These are phyloP conservation scores for Moniliophthora roreri DNA, from an alignment of 1,284 basidiomycete species.

Conservation along the genomic window DNA sequence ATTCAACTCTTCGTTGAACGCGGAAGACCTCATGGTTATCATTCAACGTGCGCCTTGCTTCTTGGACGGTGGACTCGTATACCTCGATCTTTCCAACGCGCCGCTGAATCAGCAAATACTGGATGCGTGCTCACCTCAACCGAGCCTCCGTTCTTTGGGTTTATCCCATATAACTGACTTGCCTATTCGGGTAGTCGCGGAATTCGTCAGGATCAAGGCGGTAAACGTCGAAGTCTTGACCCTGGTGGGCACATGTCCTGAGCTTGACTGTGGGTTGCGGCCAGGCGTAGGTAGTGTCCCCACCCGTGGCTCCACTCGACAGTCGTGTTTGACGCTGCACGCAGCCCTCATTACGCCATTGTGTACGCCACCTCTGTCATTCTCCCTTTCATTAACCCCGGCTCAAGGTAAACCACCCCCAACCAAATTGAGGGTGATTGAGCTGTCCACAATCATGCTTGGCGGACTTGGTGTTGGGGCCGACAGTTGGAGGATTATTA, in stretches of 20 bases:
- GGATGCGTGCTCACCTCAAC: slow-evolving; percentile 62
- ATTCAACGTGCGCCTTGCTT: slow-evolving; percentile 83
- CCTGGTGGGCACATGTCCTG: slow-evolving; percentile 75
- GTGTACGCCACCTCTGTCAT: slow-evolving; percentile 76
- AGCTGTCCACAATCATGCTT: slow-evolving; percentile 78
- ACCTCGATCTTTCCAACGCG: slow-evolving; percentile 89
- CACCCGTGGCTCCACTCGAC: slow-evolving; percentile 42
- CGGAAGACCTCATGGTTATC: slow-evolving; percentile 69
- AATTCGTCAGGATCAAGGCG: slow-evolving; percentile 73
- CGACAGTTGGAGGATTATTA: slow-evolving; percentile 83
- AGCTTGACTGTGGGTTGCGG: slow-evolving; percentile 60
- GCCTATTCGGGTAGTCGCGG: slow-evolving; percentile 63
- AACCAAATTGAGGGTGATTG: slow-evolving; percentile 86
- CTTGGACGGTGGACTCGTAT: slow-evolving; percentile 72
- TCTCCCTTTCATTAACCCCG: slow-evolving; percentile 40
- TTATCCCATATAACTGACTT: slow-evolving; percentile 83
- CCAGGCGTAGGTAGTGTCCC: slow-evolving; percentile 26
- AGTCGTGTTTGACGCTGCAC: slow-evolving; percentile 65
- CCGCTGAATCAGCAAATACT: slow-evolving; percentile 69
- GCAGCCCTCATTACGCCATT: slow-evolving; percentile 75
- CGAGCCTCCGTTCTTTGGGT: slow-evolving; percentile 81
- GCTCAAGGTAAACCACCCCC: slow-evolving; percentile 44
- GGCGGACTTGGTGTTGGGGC: slow-evolving; percentile 74
- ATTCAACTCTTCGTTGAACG: slow-evolving; percentile 78
- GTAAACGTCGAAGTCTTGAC: slow-evolving; percentile 86